phyloP scores from a whole-genome alignment of 2,329 filamentous ascomycete species.

The Botryotinia narcissicola region DNA sequence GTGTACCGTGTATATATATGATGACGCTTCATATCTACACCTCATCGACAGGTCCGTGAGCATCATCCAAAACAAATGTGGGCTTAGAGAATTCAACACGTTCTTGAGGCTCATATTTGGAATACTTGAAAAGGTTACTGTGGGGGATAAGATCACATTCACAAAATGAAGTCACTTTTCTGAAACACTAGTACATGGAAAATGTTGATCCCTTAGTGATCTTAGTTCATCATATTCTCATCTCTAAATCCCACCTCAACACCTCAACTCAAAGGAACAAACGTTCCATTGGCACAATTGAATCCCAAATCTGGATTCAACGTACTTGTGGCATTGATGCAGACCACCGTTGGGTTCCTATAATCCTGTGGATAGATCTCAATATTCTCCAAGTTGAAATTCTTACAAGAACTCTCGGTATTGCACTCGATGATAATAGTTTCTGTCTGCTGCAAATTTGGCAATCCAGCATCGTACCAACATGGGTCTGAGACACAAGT shows the following conservation, averaged over 20 bases:
- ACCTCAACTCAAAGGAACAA: conserved; percentile 4
- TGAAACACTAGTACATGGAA: not conserved
- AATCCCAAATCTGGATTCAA: conserved; percentile 41
- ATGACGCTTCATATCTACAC: not conserved
- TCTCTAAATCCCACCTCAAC: not conserved
- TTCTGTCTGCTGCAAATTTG: conserved; percentile 43
- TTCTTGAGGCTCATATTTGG: not conserved
- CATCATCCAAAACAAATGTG: not conserved
- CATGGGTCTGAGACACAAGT: conserved; percentile 45
- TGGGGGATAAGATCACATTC: not conserved
- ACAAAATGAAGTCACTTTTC: not conserved
- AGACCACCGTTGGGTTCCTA: conserved; percentile 37
- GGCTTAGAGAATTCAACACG: not conserved
- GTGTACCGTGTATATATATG: not conserved
- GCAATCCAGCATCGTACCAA: conserved; percentile 45
- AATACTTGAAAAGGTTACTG: not conserved
- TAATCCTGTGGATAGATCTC: conserved; percentile 39
- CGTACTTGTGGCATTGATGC: conserved; percentile 39
- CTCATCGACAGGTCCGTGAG: not conserved
- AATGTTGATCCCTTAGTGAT: not conserved
- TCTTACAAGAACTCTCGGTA: conserved; percentile 41
- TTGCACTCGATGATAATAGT: conserved; percentile 45
- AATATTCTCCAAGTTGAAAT: conserved; percentile 39
- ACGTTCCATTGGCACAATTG: conserved; percentile 41
- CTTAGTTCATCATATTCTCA: not conserved